Conservation (phyloP, 169 alveolate genomes). For the Plasmodium gaboni region DNA sequence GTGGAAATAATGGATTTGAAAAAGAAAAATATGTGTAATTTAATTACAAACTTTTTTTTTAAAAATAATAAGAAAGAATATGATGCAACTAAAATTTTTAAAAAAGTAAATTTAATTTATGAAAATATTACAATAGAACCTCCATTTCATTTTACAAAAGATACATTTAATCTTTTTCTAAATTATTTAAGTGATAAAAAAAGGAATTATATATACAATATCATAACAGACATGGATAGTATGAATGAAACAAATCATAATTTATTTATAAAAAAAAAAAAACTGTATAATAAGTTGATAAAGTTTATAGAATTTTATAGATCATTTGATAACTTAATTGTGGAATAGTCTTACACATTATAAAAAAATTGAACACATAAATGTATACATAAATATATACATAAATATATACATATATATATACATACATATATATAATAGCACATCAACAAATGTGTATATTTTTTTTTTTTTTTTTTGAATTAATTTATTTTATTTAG, state of each 20-base stretch:
- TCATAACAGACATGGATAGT: not conserved
- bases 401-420: too few species aligned
- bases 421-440: too few species aligned
- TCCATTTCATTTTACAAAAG: slow-evolving; percentile 36
- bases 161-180: slow-evolving; percentile 45
- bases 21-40: slow-evolving; percentile 12
- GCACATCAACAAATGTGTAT: too few species aligned
- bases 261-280: not conserved
- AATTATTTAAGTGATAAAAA: slow-evolving; percentile 7
- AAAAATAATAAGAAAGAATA: slow-evolving; percentile 16
- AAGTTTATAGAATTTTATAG: slow-evolving; percentile 20
- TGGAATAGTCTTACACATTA: not conserved
- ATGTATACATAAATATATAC: not conserved
- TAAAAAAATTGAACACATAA: not conserved
- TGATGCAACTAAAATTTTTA: not conserved
- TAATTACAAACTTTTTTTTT: slow-evolving; percentile 37
- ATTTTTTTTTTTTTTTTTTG: not conserved
- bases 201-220: slow-evolving; percentile 19
- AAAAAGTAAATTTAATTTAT: not conserved
- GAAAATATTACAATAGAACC: slow-evolving; percentile 1
- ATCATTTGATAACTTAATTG: slow-evolving; percentile 24
- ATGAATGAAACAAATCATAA: not conserved
- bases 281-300: slow-evolving; percentile 4
- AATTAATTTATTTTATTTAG: not conserved
- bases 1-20: slow-evolving; percentile 26